A percentile compares a stretch with the other conserved stretches of the same genome.
Evolutionary conservation across 345 rosid species (phyloP).

Genomic region (Populus davidiana): DNA sequence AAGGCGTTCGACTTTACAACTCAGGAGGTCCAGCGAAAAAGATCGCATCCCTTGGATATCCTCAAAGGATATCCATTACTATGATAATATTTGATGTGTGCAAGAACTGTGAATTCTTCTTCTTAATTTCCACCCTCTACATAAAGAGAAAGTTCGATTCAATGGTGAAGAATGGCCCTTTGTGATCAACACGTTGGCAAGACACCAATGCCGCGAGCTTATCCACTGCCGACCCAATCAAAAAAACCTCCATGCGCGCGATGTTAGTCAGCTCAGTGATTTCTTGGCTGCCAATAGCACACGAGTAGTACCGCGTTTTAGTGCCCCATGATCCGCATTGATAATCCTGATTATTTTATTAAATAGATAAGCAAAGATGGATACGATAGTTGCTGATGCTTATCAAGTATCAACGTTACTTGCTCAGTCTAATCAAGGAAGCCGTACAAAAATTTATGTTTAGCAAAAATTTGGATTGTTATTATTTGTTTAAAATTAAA

Average conservation of each 20-base stretch:
- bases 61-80: not conserved
- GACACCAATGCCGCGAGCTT: not conserved
- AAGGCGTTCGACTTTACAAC: not conserved
- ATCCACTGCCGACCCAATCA: not conserved
- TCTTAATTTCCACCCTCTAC: not conserved
- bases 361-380: not conserved
- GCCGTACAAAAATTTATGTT: too few relatives aligned
- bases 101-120: not conserved
- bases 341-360: not conserved
- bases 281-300: not conserved
- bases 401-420: too few relatives aligned
- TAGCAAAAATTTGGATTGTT: too few relatives aligned
- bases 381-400: not conserved
- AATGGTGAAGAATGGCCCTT: not conserved
- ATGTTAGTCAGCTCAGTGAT: not conserved
- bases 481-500: too few relatives aligned
- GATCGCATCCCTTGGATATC: slow-evolving; percentile 4
- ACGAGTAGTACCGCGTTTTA: too few relatives aligned
- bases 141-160: not conserved
- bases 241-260: not conserved
- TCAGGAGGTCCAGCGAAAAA: not conserved
- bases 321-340: not conserved
- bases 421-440: too few relatives aligned
- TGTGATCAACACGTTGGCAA: not conserved
- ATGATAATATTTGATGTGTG: not conserved